These are phyloP conservation scores for Seiridium unicorne DNA, from an alignment of 2,329 filamentous ascomycete species.

Conservation along the genomic window DNA sequence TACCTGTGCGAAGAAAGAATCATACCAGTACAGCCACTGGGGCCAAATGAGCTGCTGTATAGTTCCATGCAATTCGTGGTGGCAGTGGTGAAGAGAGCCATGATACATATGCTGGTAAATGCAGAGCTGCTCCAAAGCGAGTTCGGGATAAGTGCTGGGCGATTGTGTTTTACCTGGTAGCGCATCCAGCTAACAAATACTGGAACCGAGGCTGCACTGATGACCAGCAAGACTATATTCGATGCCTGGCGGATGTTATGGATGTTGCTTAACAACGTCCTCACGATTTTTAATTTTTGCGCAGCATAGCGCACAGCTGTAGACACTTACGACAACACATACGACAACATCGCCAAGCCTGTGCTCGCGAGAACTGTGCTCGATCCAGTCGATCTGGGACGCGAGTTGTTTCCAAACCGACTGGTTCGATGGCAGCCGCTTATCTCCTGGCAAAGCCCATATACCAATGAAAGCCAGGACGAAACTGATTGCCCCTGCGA, in stretches of 20 bases:
- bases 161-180: slow-evolving; percentile 41
- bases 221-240: slow-evolving; percentile 42
- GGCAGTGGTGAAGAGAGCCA: neutral
- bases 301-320: neutral
- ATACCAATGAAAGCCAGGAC: neutral
- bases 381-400: slow-evolving; percentile 46
- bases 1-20: slow-evolving; percentile 5
- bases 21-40: neutral
- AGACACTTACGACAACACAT: slow-evolving; percentile 37
- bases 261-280: neutral
- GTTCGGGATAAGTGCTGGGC: slow-evolving; percentile 60
- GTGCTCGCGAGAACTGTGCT: slow-evolving; percentile 35
- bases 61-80: slow-evolving; percentile 4
- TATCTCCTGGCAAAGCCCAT: neutral
- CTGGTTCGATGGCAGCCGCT: neutral
- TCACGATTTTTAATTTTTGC: neutral
- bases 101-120: slow-evolving; percentile 41
- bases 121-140: slow-evolving; percentile 54
- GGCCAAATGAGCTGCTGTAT: slow-evolving; percentile 2
- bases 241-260: slow-evolving; percentile 30
- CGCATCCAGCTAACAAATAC: slow-evolving; percentile 55
- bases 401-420: neutral
- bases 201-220: slow-evolving; percentile 41
- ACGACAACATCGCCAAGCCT: slow-evolving; percentile 40
- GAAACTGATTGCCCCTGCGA: neutral